phyloP scores from a whole-genome alignment of 305 asterid species.

The Plantago coronopus region DNA sequence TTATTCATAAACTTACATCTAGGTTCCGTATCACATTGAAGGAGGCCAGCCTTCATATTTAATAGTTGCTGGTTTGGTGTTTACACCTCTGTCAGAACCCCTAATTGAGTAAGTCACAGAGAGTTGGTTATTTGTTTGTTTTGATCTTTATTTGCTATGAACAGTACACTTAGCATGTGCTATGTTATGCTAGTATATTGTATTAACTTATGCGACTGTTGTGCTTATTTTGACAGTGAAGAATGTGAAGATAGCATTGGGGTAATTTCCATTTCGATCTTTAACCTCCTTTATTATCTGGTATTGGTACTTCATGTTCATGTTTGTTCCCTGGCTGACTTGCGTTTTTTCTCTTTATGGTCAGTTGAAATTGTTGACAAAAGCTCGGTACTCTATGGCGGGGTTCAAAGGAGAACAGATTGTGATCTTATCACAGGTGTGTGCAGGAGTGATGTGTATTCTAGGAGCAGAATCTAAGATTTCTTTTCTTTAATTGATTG shows the following conservation, averaged over 20 bases:
- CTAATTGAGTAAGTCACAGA: conserved; percentile 61
- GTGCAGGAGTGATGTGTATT: conserved; percentile 7
- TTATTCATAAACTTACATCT: conserved; percentile 23
- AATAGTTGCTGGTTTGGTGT: conserved; percentile 95
- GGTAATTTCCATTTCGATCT: conserved; percentile 33
- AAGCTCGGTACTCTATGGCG: conserved; percentile 59
- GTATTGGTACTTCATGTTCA: conserved; percentile 1
- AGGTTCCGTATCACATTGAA: conserved; percentile 97
- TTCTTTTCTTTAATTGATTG: background rate
- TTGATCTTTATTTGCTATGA: conserved; percentile 4
- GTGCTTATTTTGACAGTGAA: conserved; percentile 55
- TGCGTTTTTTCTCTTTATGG: conserved; percentile 22
- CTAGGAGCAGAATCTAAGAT: conserved; percentile 7
- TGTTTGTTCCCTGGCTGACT: conserved; percentile 15
- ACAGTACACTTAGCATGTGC: conserved; percentile 8
- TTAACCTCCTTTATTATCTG: background rate
- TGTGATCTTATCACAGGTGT: conserved; percentile 60
- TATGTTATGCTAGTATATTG: conserved; percentile 17
- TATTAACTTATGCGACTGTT: conserved; percentile 20
- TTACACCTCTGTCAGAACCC: conserved; percentile 96
- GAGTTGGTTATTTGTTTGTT: conserved; percentile 18
- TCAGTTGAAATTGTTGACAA: conserved; percentile 54
- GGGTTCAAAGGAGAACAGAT: conserved; percentile 54
- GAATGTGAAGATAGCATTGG: conserved; percentile 95
- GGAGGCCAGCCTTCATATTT: conserved; percentile 91